phyloP scores from a whole-genome alignment of 2,329 filamentous ascomycete genomes.

The Trichoderma sp. region DNA sequence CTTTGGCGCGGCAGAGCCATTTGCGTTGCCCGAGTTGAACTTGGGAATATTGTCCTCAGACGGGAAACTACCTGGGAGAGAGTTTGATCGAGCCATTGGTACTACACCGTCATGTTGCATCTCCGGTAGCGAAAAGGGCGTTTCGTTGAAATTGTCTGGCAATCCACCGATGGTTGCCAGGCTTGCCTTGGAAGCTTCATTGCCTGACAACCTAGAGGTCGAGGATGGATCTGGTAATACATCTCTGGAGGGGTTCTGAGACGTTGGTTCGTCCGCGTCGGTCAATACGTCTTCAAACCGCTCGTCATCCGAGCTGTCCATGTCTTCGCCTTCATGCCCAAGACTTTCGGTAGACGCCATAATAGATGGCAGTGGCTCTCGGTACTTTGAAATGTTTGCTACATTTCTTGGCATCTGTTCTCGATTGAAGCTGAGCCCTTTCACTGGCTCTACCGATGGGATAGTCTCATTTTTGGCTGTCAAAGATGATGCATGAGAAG shows the following conservation, averaged over 20 bases:
- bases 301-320: conserved; percentile 39
- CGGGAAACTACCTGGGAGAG: conserved; percentile 22
- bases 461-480: not conserved
- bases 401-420: conserved; percentile 54
- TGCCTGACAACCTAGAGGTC: not conserved
- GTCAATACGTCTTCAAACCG: conserved; percentile 4
- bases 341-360: conserved; percentile 69
- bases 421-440: conserved; percentile 64
- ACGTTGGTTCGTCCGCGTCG: not conserved
- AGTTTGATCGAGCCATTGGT: not conserved
- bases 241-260: not conserved
- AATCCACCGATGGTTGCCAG: not conserved
- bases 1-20: conserved; percentile 1
- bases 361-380: conserved; percentile 69
- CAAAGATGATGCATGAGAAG: not conserved
- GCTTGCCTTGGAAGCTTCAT: not conserved
- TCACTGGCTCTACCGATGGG: conserved; percentile 41
- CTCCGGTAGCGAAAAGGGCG: not conserved
- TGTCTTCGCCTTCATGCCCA: conserved; percentile 63
- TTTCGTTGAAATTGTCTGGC: not conserved
- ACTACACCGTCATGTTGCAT: not conserved
- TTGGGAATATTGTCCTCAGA: not conserved
- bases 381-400: conserved; percentile 58
- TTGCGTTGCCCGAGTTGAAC: not conserved
- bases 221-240: not conserved